Evolutionary conservation across 352 stramenopile species (phyloP).

Genomic region (Plasmopara muralis): DNA sequence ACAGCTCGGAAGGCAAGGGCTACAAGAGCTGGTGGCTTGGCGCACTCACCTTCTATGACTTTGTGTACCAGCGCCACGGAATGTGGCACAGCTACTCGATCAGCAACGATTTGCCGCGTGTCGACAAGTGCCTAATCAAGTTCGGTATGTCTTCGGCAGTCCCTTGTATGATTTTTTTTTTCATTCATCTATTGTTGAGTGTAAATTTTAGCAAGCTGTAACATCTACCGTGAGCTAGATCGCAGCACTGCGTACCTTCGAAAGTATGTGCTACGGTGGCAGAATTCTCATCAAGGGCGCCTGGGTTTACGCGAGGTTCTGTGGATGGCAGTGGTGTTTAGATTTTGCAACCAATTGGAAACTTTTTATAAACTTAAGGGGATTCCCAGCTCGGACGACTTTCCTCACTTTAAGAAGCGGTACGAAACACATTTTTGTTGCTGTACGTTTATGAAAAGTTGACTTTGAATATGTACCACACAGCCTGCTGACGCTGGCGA

Average conservation of each 20-base stretch:
- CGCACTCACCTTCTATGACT: constrained; percentile 78
- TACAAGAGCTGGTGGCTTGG: constrained; percentile 86
- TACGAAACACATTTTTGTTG: constrained; percentile 10
- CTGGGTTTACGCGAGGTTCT: constrained; percentile 66
- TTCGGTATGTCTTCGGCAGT: constrained; percentile 42
- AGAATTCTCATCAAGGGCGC: constrained; percentile 60
- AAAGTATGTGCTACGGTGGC: constrained; percentile 75
- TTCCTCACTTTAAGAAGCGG: constrained; percentile 61
- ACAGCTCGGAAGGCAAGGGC: constrained; percentile 58
- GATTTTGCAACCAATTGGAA: constrained; percentile 77
- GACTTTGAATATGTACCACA: neutral
- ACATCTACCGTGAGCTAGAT: constrained; percentile 80
- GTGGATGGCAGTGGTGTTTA: constrained; percentile 78
- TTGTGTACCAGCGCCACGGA: constrained; percentile 77
- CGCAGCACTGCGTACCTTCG: constrained; percentile 74
- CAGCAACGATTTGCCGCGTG: constrained; percentile 55
- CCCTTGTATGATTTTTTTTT: neutral
- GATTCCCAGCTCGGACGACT: constrained; percentile 67
- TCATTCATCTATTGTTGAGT: constrained; percentile 3
- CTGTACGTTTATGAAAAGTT: neutral
- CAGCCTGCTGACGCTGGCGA: constrained; percentile 44
- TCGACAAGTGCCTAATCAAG: constrained; percentile 64
- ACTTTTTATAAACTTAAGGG: constrained; percentile 74
- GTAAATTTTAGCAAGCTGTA: constrained; percentile 50
- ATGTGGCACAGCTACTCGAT: constrained; percentile 86